Conservation (phyloP, 768 basidiomycete species). For the Kwoniella sp. region DNA sequence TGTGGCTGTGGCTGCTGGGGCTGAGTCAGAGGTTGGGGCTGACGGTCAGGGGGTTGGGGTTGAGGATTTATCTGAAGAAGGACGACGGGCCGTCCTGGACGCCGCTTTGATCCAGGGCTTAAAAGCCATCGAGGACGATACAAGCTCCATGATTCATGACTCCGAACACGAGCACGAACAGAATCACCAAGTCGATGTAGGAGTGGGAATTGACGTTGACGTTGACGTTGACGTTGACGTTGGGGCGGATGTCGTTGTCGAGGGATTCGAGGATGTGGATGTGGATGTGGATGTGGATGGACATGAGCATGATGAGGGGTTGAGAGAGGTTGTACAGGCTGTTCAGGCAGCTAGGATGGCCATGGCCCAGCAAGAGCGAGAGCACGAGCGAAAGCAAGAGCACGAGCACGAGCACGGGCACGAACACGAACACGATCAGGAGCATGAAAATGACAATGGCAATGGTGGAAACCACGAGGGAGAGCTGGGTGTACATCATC, state of each 20-base stretch:
- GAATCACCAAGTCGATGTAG: no score
- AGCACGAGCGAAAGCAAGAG: no score
- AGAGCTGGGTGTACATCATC: not conserved
- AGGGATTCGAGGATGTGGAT: no score
- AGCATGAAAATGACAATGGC: not conserved
- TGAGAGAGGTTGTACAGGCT: not conserved
- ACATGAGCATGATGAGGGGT: not conserved
- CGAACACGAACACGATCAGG: not conserved
- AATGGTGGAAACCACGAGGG: no score
- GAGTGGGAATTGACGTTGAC: no score
- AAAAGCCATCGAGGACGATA: not conserved
- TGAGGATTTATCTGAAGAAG: slow-evolving; percentile 4
- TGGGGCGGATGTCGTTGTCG: no score
- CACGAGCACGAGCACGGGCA: no score
- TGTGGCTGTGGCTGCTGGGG: no score
- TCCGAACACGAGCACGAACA: no score
- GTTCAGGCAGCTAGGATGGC: not conserved
- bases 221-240: not conserved
- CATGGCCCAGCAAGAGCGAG: not conserved
- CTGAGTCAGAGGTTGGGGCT: no score
- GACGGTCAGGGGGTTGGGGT: no score
- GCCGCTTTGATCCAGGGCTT: slow-evolving; percentile 12
- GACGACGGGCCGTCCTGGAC: slow-evolving; percentile 7
- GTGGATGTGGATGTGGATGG: not conserved
- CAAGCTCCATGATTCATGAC: not conserved